Evolutionary conservation across 192 early-diverging fungal genomes (phyloP).

Genomic region (Coemansia javaensis): DNA sequence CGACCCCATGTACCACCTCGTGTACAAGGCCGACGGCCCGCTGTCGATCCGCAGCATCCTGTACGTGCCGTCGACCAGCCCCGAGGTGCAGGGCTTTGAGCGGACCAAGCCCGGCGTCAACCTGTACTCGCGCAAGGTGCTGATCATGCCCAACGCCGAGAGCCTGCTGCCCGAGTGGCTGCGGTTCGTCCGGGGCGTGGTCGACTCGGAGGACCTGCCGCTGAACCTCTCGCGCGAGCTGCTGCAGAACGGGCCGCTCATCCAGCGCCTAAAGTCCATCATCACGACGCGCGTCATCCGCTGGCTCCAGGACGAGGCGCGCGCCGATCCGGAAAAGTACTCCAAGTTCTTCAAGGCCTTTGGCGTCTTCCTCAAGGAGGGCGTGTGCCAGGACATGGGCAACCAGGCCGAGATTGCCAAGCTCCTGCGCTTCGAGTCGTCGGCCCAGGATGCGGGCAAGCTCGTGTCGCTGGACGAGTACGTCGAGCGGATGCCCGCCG

Average conservation of each 20-base stretch:
- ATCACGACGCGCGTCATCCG: conserved; percentile 88
- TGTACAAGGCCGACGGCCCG: conserved; percentile 94
- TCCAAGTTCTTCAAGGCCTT: conserved; percentile 68
- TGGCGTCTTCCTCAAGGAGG: conserved; percentile 76
- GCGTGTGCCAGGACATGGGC: conserved; percentile 76
- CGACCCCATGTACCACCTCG: conserved; percentile 75
- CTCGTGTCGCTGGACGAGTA: conserved; percentile 69
- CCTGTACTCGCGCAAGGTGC: conserved; percentile 93
- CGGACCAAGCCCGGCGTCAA: conserved; percentile 74
- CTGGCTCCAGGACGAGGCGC: conserved; percentile 67
- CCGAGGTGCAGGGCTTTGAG: conserved; percentile 46
- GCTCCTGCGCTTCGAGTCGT: conserved; percentile 78
- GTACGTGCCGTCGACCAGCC: conserved; percentile 70
- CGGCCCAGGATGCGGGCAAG: conserved; percentile 48
- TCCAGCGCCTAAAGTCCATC: conserved; percentile 81
- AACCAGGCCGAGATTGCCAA: conserved; percentile 72
- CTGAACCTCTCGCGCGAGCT: conserved; percentile 97
- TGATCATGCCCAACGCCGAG: conserved; percentile 88
- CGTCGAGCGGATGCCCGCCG: conserved; percentile 80
- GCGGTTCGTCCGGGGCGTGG: conserved; percentile 86
- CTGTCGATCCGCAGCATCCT: conserved; percentile 85
- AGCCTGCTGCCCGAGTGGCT: conserved; percentile 88
- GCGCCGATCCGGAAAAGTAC: conserved; percentile 62
- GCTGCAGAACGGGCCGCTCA: conserved; percentile 77
- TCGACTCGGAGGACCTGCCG: conserved; percentile 97